Conservation (phyloP, 352 stramenopile species). For the Phytophthora citricola region DNA sequence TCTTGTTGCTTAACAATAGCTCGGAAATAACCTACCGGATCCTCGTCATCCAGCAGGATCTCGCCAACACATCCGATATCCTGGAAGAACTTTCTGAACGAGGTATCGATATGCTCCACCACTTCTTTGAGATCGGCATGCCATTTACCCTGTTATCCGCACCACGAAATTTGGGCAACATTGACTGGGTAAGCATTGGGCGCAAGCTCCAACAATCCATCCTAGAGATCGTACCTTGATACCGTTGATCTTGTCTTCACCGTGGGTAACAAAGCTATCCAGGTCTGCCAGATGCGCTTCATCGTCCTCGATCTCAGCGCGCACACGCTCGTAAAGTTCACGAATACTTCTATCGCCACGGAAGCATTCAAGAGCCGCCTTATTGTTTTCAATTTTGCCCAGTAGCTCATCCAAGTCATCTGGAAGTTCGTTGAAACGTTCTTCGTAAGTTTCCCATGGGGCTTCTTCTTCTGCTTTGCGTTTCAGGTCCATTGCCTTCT, state of each 20-base stretch:
- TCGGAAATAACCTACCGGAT: constrained; percentile 48
- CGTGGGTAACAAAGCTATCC: constrained; percentile 65
- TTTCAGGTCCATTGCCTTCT: constrained; percentile 76
- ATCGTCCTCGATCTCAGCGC: constrained; percentile 70
- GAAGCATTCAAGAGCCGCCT: constrained; percentile 81
- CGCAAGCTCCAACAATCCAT: background rate
- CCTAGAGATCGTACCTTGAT: constrained; percentile 61
- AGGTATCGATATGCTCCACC: constrained; percentile 80
- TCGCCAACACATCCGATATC: constrained; percentile 90
- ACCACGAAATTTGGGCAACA: background rate
- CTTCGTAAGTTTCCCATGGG: constrained; percentile 69
- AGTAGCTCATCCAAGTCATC: constrained; percentile 83
- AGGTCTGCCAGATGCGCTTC: constrained; percentile 65
- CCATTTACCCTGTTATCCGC: constrained; percentile 61
- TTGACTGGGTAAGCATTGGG: background rate
- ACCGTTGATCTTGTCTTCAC: constrained; percentile 71
- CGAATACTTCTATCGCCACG: constrained; percentile 77
- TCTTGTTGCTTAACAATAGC: background rate
- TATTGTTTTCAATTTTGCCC: constrained; percentile 88
- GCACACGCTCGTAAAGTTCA: constrained; percentile 75
- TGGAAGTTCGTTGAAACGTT: constrained; percentile 63
- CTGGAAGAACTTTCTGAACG: constrained; percentile 86
- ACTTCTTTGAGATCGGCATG: constrained; percentile 71
- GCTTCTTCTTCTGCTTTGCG: constrained; percentile 68
- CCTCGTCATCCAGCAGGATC: constrained; percentile 78